phyloP scores from a whole-genome alignment of 2,329 filamentous ascomycete species.

The Xylaria multiplex region DNA sequence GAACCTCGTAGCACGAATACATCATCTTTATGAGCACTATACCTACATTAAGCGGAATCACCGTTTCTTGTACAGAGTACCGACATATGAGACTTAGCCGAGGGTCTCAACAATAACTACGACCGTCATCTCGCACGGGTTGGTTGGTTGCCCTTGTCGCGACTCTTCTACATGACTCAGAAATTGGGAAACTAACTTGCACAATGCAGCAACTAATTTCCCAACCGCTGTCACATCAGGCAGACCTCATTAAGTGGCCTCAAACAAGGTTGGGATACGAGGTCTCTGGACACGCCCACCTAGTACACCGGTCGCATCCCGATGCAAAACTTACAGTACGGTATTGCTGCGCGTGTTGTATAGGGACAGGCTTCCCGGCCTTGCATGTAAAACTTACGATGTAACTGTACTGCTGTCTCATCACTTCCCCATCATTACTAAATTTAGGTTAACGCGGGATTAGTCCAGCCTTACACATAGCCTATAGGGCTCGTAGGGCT shows the following conservation, averaged over 20 bases:
- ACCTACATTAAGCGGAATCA: background rate
- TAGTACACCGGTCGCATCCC: constrained; percentile 21
- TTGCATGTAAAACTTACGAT: constrained; percentile 31
- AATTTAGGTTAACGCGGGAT: constrained; percentile 24
- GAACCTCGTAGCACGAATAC: background rate
- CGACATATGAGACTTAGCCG: background rate
- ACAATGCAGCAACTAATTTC: constrained; percentile 5
- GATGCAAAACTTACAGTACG: constrained; percentile 11
- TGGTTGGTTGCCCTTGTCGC: background rate
- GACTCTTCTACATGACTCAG: constrained; percentile 2
- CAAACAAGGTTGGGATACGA: constrained; percentile 6
- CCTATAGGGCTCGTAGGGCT: constrained; percentile 33
- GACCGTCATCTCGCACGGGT: constrained; percentile 1
- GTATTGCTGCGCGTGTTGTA: constrained; percentile 5
- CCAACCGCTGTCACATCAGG: constrained; percentile 2
- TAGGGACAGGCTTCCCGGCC: constrained; percentile 14
- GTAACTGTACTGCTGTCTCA: constrained; percentile 21
- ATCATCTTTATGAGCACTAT: background rate
- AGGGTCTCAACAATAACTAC: background rate
- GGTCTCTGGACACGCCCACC: constrained; percentile 1
- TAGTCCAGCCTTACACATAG: constrained; percentile 34
- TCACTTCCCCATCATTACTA: constrained; percentile 22
- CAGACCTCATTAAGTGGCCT: constrained; percentile 11
- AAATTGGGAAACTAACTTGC: background rate
- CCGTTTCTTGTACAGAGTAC: background rate